These are phyloP conservation scores for Telfairia occidentalis DNA, from an alignment of 331 rosid species.

Conservation along the genomic window DNA sequence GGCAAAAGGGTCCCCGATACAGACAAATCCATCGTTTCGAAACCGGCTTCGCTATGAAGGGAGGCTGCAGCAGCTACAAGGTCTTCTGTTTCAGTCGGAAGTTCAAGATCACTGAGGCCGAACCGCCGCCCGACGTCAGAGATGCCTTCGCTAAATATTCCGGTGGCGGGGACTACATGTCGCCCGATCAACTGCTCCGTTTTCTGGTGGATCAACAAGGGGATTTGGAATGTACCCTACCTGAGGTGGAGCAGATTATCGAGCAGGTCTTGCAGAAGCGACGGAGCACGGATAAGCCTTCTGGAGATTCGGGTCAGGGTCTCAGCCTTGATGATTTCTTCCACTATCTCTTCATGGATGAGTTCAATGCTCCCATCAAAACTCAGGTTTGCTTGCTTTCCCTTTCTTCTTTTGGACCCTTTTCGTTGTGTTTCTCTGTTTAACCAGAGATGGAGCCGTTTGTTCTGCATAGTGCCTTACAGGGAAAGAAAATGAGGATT, in stretches of 20 bases:
- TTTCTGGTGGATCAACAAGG: slow-evolving; percentile 35
- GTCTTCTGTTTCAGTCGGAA: slow-evolving; percentile 35
- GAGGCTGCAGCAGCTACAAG: slow-evolving; percentile 28
- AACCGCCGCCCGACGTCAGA: slow-evolving; percentile 34
- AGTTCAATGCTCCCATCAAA: slow-evolving; percentile 30
- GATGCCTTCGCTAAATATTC: slow-evolving; percentile 24
- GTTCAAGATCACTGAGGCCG: slow-evolving; percentile 29
- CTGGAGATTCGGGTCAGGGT: not conserved
- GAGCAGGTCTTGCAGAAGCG: slow-evolving; percentile 14
- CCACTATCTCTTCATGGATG: slow-evolving; percentile 22
- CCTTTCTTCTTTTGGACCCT: not conserved
- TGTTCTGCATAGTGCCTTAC: not conserved
- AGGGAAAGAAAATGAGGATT: not conserved
- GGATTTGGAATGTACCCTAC: slow-evolving; percentile 13
- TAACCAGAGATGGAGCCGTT: not conserved
- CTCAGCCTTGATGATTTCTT: slow-evolving; percentile 32
- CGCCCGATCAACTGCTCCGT: slow-evolving; percentile 28
- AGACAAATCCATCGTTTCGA: not conserved
- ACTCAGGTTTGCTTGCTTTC: slow-evolving; percentile 22
- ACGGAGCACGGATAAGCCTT: not conserved
- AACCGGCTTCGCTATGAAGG: not conserved
- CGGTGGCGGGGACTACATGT: slow-evolving; percentile 20
- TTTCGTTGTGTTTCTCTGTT: not conserved
- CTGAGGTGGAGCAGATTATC: slow-evolving; percentile 23
- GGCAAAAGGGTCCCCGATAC: not conserved